Base-by-base conservation (phyloP, 495 filamentous ascomycete species). In the Opeltia flavorubescens region DNA sequence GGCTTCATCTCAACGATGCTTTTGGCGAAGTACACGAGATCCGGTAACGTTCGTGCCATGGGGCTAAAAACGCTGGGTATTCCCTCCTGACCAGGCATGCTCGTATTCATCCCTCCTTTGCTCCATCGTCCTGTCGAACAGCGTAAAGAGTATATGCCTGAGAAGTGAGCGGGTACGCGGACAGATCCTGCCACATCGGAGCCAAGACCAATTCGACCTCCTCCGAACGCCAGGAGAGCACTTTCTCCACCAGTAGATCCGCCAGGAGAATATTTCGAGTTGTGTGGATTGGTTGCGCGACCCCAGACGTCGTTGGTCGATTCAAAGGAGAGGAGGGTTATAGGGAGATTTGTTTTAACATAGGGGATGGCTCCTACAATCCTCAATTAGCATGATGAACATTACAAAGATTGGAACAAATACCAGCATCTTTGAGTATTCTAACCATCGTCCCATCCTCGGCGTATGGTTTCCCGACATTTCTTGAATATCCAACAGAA, bases 61-160 rank as follows among this genome's bases (percentile, higher is more conserved):
- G 89, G 89, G 45, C 84, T 89, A 61, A 89, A 95, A 20, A 94
- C 84, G 56, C 81, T 85, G 2, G 83, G 73, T 27, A 98, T 78
- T 3, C 89, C 89, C 61, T 98, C 89, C 61, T 98, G 89, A 0
- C 89, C 89, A 0, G 84, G 77, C 89, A 95, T 95, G 52, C 83
- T 89, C 2, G 91, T 95, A 30, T 71, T 68, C 50, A 86, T 82
- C 5, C 89, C 91, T 31, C 69, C 70, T 58, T 93, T 93, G 4
- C 87, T 88, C 86, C 91, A 98, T 23, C 91, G 52, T 15, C 91
- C 89, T n/a, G 84, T 94, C n/a, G 82, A 87, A 62, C 91, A 98
- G 36, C 88, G 76, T 18, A 98, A 62, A 2, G 80, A 80, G 61
- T 95, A 95, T 58, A 94, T 87, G 2, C 91, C 91, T 26, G 79